Base-by-base conservation (phyloP, 441 rosid species). In the Erysimum pusillum region DNA sequence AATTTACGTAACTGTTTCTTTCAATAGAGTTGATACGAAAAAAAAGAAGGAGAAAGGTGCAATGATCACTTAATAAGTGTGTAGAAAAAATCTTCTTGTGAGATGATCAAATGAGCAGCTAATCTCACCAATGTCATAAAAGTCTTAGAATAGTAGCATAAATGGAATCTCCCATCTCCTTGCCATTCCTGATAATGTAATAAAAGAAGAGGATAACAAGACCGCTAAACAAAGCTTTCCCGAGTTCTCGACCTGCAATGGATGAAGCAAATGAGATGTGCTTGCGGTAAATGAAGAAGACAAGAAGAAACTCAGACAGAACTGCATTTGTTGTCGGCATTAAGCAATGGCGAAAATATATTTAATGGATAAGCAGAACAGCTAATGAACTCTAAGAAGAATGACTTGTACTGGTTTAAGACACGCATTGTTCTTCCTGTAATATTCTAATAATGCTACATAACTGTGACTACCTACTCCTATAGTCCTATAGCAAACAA, bases 31-130 rank as follows among this genome's bases (percentile, higher is more conserved):
- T 34, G 11, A 62, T 10, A 61, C 12, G 6, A 39, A 36, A 35
- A 49, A 34, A 8, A 36, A 25, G 13, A 42, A 20, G 10, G 25
- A 58, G 58, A 13, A 35, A 17, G 22, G 48, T 34, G 31, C 64
- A 36, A 52, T 54, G 9, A 56, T 45, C 35, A 54, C 60, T 54
- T 44, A 14, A 52, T 54, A 54, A 54, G 28, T 58, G 72, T 57
- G 62, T 71, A 52, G 72, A 67, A 67, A 22, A 36, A 18, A 54
- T 25, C 68, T 39, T 36, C 34, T 57, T 17, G 67, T 49, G 46
- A 46, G 42, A 22, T 38, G 78, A 59, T 67, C 53, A 48, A 32
- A 36, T 58, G 72, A 67, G 64, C 66, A 63, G 45, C 60, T 57
- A 56, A 28, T 36, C 32, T 46, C 71, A 71, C 51, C 59, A 69